Evolutionary conservation across 768 basidiomycete genomes (phyloP), one percentile per base, ranked within the genome.

Genomic region (Mycena olivaceomarginata): DNA sequence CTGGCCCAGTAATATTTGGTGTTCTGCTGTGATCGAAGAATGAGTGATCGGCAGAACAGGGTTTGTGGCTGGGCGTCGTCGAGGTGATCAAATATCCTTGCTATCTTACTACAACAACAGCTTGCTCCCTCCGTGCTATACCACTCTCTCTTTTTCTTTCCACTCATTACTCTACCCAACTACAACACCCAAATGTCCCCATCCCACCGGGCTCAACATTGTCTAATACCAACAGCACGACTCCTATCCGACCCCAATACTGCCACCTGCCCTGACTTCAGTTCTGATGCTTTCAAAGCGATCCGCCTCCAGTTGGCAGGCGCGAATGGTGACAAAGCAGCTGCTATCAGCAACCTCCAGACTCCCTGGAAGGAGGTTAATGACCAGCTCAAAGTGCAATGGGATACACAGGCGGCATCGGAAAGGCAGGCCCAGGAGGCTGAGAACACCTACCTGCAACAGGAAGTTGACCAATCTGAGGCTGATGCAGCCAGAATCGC

Each of bases 21-120:
- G 67, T 67, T 67, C 67, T 67, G 67, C 48, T 15, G 46, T 67
- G 67, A 25, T 31, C 67, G 67, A 67, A 56, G 67, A 67, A 67
- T 16, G 67, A 31, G 67, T 53, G 37, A 39, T 46, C 53, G 48
- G 67, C 22, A 53, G 48, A 53, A 48, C 2, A n/a, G n/a, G n/a
- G n/a, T n/a, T n/a, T n/a, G n/a, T n/a, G n/a, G n/a, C n/a, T n/a
- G n/a, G n/a, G n/a, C n/a, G 64, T 22, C 60, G 43, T 43, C 43
- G 43, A 16, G 64, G 40, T 39, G 64, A 66, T 66, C 64, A 5
- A 39, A 51, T 39, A 48, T 39, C 10, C 9, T 39, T 39, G 39
- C 31, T 67, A 4, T 37, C 25, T 45, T 10, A 39, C 67, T 40
- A 53, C 67, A 48, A 53, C 67, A 25, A 45, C 37, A 48, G 2